These are phyloP conservation scores for Ophiosphaerella korrae DNA, from an alignment of 2,329 filamentous ascomycete genomes.

Conservation along the genomic window DNA sequence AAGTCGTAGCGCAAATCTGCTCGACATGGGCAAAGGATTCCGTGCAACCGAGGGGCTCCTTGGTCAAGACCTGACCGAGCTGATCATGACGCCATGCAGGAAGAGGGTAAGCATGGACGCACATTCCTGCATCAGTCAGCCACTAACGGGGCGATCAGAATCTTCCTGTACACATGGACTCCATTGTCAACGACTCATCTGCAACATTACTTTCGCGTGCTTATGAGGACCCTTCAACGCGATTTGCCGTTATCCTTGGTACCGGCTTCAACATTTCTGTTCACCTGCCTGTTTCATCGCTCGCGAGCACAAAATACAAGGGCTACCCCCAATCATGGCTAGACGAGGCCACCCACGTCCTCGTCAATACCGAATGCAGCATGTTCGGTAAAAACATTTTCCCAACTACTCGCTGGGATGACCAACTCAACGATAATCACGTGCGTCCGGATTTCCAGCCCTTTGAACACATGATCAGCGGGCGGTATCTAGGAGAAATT, in stretches of 20 bases:
- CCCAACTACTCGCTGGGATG: slow-evolving; percentile 66
- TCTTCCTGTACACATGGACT: slow-evolving; percentile 64
- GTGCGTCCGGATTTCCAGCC: slow-evolving; percentile 67
- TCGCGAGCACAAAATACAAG: slow-evolving; percentile 63
- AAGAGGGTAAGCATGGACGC: slow-evolving; percentile 46
- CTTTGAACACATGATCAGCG: slow-evolving; percentile 67
- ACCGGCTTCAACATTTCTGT: slow-evolving; percentile 70
- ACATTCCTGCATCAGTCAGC: slow-evolving; percentile 1
- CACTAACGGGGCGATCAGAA: slow-evolving; percentile 38
- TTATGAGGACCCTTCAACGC: slow-evolving; percentile 64
- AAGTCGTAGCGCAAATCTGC: slow-evolving; percentile 60
- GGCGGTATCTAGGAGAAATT: slow-evolving; percentile 68
- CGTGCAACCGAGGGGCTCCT: slow-evolving; percentile 63
- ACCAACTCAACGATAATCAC: slow-evolving; percentile 62
- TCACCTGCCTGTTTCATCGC: slow-evolving; percentile 61
- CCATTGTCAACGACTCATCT: slow-evolving; percentile 68
- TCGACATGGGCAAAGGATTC: slow-evolving; percentile 71
- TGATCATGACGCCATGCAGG: slow-evolving; percentile 64
- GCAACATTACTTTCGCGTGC: slow-evolving; percentile 66
- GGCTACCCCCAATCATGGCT: slow-evolving; percentile 60
- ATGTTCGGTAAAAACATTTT: slow-evolving; percentile 67
- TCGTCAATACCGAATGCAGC: slow-evolving; percentile 69
- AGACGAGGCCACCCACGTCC: slow-evolving; percentile 62
- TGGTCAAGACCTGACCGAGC: slow-evolving; percentile 63
- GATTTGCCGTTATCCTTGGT: slow-evolving; percentile 67